Evolutionary conservation across 306 rosid genomes (phyloP), one percentile per base, ranked within the genome.

Genomic region (Castanea sativa): DNA sequence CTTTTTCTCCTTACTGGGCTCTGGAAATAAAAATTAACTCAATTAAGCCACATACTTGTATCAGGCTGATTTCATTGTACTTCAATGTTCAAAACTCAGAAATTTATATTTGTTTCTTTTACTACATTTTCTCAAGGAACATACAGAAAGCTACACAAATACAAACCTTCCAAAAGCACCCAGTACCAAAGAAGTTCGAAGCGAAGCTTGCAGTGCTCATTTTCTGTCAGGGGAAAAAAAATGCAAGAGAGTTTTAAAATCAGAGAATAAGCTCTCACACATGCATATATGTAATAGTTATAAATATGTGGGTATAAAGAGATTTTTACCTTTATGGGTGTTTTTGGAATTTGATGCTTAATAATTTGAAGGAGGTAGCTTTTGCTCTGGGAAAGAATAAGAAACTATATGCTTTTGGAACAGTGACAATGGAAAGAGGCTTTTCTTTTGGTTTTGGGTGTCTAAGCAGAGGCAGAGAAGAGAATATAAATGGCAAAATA

Each of bases 171-270:
- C 86, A 80, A 32, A 10, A 63, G 83, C 74, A 83, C 14, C 77
- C 81, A 70, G 63, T 69, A 73, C 73, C 83, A 58, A 80, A 80
- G 81, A 27, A 81, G 57, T 51, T 57, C 49, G 92, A 83, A 68
- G 79, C 30, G 59, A 83, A 82, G 25, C 85, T 35, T 3, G 84
- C 73, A n/a, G 88, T 73, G 60, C 81, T 83, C 92, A 90, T 90
- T 80, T 58, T 65, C 49, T 69, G n/a, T 63, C 35, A 13, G 67
- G 13, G 6, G 57, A 18, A 71, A 49, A 49, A 49, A 49, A 49
- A 3, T 49, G 51, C 69, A 73, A 74, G 43, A 33, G n/a, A 38
- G 55, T 11, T 32, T 16, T 6, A 51, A 73, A 76, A 68, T 29
- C 73, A 71, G 32, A 78, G 16, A 81, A 71, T 65, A 56, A 49